Percentiles rank a stretch among this genome's conserved stretches.
These are phyloP conservation scores for Fusarium metavorans DNA, from an alignment of 2,329 filamentous ascomycete genomes.

Conservation along the genomic window DNA sequence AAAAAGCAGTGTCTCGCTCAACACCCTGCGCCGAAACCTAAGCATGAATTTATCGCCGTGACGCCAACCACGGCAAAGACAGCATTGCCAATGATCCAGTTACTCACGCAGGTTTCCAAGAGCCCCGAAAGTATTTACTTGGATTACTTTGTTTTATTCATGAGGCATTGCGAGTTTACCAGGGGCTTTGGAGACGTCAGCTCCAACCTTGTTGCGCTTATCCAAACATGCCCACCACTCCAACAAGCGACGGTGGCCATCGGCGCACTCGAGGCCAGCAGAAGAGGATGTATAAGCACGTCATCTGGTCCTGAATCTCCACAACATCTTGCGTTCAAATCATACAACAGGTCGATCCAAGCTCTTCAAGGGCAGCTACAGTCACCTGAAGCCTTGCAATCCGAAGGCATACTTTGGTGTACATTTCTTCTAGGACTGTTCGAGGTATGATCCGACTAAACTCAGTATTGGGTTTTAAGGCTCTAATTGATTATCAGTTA, in stretches of 20 bases:
- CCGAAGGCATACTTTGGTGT: slow-evolving; percentile 39
- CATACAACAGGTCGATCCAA: slow-evolving; percentile 36
- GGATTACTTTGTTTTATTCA: slow-evolving; percentile 30
- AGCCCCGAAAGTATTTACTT: slow-evolving; percentile 6
- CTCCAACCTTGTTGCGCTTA: slow-evolving; percentile 29
- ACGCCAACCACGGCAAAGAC: not conserved
- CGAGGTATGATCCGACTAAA: slow-evolving; percentile 28
- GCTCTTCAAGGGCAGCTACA: slow-evolving; percentile 22
- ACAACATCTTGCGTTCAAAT: slow-evolving; percentile 17
- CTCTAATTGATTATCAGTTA: slow-evolving; percentile 24
- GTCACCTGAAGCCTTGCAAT: not conserved
- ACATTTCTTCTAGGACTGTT: slow-evolving; percentile 45
- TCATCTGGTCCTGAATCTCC: not conserved
- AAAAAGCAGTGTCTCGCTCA: slow-evolving; percentile 40
- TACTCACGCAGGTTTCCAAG: not conserved
- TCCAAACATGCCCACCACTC: slow-evolving; percentile 28
- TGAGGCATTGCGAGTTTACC: slow-evolving; percentile 38
- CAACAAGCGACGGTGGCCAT: slow-evolving; percentile 37
- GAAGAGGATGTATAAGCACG: slow-evolving; percentile 7
- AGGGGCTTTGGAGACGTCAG: slow-evolving; percentile 6
- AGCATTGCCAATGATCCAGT: not conserved
- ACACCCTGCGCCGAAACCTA: accelerated
- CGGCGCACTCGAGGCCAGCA: slow-evolving; percentile 44
- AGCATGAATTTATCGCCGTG: slow-evolving; percentile 25
- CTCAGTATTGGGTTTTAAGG: not conserved